Evolutionary conservation across 352 stramenopile genomes (phyloP).

Genomic region (Globisporangium canariense): DNA sequence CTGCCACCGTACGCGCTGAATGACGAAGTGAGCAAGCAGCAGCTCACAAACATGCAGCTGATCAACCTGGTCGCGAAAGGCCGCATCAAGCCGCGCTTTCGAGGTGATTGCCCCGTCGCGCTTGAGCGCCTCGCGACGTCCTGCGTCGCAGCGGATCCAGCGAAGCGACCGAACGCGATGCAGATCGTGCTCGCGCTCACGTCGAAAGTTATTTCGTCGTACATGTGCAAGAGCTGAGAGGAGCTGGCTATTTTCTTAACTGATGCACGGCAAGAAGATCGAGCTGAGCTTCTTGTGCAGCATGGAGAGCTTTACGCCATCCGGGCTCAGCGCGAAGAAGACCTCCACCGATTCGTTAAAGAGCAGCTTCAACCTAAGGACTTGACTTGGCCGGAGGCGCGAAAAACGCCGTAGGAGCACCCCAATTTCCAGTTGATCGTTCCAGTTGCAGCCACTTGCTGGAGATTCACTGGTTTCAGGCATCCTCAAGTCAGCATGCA

Average conservation of each 20-base stretch:
- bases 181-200: constrained; percentile 22
- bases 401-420: too few species aligned
- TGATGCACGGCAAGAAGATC: too few species aligned
- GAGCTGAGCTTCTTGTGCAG: too few species aligned
- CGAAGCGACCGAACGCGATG: constrained; percentile 22
- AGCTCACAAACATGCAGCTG: constrained; percentile 28
- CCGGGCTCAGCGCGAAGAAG: too few species aligned
- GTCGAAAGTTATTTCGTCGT: constrained; percentile 13
- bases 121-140: constrained; percentile 17
- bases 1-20: constrained; percentile 34
- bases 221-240: constrained; percentile 12
- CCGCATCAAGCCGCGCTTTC: constrained; percentile 18
- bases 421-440: too few species aligned
- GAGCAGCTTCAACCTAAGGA: too few species aligned
- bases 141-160: constrained; percentile 15
- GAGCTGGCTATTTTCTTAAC: not conserved
- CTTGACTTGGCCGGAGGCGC: too few species aligned
- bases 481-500: too few species aligned
- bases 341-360: too few species aligned
- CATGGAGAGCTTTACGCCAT: too few species aligned
- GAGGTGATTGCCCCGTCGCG: constrained; percentile 10
- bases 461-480: too few species aligned
- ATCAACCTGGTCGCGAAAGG: constrained; percentile 28
- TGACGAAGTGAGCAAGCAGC: constrained; percentile 17
- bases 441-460: too few species aligned